Conservation (phyloP, 768 basidiomycete species). For the Lactifluus subvellereus region DNA sequence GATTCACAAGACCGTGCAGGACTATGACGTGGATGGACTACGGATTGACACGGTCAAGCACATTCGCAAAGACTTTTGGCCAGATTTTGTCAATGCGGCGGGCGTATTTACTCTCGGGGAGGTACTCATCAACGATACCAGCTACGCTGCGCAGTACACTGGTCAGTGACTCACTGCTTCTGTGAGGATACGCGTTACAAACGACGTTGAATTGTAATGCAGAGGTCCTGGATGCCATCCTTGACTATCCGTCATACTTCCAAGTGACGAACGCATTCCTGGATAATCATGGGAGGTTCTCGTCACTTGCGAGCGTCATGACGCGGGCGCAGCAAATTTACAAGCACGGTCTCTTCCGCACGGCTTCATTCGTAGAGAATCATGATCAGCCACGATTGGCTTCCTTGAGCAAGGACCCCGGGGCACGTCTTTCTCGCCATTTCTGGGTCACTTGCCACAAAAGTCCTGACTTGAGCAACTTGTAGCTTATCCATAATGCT, state of each 20-base stretch:
- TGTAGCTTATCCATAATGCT: conserved; percentile 41
- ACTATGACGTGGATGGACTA: conserved; percentile 49
- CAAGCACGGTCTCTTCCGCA: conserved; percentile 37
- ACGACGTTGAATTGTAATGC: not conserved
- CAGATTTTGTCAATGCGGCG: conserved; percentile 41
- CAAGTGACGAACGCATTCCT: conserved; percentile 38
- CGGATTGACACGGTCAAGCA: conserved; percentile 59
- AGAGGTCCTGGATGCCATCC: conserved; percentile 41
- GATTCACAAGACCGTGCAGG: conserved; percentile 42
- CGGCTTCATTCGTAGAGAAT: conserved; percentile 49
- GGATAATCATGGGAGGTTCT: conserved; percentile 33
- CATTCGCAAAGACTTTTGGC: conserved; percentile 51
- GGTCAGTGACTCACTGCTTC: conserved; percentile 28
- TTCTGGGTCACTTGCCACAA: not conserved
- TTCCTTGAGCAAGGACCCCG: conserved; percentile 38
- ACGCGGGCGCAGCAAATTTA: conserved; percentile 34
- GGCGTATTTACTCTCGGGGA: conserved; percentile 54
- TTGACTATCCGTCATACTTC: conserved; percentile 48
- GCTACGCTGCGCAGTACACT: conserved; percentile 39
- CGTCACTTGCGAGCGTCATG: conserved; percentile 29
- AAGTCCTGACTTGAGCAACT: not conserved
- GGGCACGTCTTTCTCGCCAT: conserved; percentile 31
- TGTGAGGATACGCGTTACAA: not conserved
- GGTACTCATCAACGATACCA: conserved; percentile 40
- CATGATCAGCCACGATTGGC: conserved; percentile 49